Conservation (phyloP, 306 rosid species). For the Neltuma alba region DNA sequence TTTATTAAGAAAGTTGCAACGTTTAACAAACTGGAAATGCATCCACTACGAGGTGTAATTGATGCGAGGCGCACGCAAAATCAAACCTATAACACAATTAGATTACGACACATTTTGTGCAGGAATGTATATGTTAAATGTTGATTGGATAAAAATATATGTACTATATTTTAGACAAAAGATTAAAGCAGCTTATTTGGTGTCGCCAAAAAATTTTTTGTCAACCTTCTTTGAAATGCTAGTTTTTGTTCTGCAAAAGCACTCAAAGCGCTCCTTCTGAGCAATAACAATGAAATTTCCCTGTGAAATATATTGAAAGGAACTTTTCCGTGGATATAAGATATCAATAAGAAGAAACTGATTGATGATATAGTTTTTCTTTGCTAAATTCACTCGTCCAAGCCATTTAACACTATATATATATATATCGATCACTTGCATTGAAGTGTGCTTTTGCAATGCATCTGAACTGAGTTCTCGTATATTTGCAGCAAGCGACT, state of each 20-base stretch:
- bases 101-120: background rate
- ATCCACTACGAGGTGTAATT: background rate
- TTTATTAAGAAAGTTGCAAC: background rate
- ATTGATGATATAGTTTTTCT: background rate
- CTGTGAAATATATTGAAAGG: background rate
- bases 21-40: background rate
- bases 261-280: background rate
- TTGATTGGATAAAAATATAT: background rate
- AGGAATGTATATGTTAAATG: background rate
- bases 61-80: background rate
- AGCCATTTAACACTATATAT: background rate
- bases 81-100: background rate
- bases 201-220: background rate
- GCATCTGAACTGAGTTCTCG: slow-evolving; percentile 15
- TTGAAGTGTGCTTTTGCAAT: background rate
- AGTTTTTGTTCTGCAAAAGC: background rate
- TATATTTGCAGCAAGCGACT: slow-evolving; percentile 76
- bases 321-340: background rate
- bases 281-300: background rate
- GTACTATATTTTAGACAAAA: background rate
- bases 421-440: background rate
- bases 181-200: background rate
- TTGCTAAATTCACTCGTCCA: background rate
- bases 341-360: background rate
- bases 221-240: background rate